A percentile compares a stretch with the other conserved stretches of the same genome.
phyloP scores from a whole-genome alignment of 305 asterid genomes.

The Solanum aculeatissimum region DNA sequence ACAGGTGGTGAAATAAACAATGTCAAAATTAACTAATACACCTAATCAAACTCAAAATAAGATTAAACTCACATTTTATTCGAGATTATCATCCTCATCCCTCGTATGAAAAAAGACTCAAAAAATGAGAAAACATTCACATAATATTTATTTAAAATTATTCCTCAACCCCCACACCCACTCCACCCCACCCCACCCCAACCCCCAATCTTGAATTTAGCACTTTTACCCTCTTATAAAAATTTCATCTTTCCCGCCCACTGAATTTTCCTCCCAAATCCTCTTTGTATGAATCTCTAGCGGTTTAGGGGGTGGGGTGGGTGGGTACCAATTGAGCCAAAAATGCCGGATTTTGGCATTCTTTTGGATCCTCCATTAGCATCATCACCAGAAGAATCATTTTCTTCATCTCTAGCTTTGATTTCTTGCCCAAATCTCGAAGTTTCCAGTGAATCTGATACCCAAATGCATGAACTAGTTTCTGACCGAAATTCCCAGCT shows the following conservation, averaged over 20 bases:
- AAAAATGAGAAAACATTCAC: not conserved
- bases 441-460: not conserved
- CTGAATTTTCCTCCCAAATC: not conserved
- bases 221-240: not conserved
- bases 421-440: not conserved
- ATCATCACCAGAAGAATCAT: not conserved
- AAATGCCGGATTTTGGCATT: constrained; percentile 2
- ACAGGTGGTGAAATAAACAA: not conserved
- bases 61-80: not conserved
- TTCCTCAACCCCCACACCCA: not conserved
- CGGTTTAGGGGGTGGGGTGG: not conserved
- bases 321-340: not conserved
- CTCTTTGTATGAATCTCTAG: not conserved
- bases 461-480: not conserved
- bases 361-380: constrained; percentile 1
- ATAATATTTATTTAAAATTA: not conserved
- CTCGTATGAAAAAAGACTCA: not conserved
- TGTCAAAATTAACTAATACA: not conserved
- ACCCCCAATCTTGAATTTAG: not conserved
- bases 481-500: not conserved
- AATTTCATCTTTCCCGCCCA: constrained; percentile 21
- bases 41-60: not conserved
- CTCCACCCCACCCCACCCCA: too few species aligned
- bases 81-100: not conserved
- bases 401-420: not conserved